Conservation (phyloP, 331 rosid genomes). For the Rhamnella rubrinervis region DNA sequence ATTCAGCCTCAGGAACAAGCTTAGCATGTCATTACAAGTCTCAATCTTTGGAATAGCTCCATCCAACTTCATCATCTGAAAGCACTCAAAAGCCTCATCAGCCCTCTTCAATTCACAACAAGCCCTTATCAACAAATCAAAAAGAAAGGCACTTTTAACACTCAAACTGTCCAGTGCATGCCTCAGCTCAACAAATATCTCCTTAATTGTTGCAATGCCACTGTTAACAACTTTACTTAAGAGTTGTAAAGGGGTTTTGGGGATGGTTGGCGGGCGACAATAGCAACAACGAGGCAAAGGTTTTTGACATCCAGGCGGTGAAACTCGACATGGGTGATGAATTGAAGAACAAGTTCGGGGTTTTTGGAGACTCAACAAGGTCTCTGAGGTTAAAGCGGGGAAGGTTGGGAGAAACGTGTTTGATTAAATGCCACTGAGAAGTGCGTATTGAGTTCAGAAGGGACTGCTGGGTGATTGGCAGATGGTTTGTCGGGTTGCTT, state of each 20-base stretch:
- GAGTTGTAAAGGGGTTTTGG: slow-evolving; percentile 42
- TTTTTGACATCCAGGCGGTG: slow-evolving; percentile 35
- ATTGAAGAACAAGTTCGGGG: slow-evolving; percentile 46
- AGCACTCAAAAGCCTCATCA: slow-evolving; percentile 58
- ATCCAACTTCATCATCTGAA: slow-evolving; percentile 53
- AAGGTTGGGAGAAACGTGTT: slow-evolving; percentile 47
- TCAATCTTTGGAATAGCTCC: slow-evolving; percentile 48
- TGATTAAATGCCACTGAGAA: slow-evolving; percentile 87
- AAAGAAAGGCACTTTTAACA: slow-evolving; percentile 29
- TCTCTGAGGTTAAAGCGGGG: slow-evolving; percentile 46
- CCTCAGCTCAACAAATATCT: slow-evolving; percentile 40
- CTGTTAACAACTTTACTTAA: slow-evolving; percentile 39
- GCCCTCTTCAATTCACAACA: slow-evolving; percentile 59
- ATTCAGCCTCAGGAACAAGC: slow-evolving; percentile 50
- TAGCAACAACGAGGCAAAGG: slow-evolving; percentile 54
- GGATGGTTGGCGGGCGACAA: slow-evolving; percentile 57
- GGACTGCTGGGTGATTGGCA: slow-evolving; percentile 31
- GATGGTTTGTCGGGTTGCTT: slow-evolving; percentile 3
- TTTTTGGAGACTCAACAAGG: slow-evolving; percentile 45
- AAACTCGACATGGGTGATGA: slow-evolving; percentile 45
- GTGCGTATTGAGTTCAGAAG: slow-evolving; percentile 43
- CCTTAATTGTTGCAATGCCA: slow-evolving; percentile 20
- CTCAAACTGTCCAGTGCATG: slow-evolving; percentile 33
- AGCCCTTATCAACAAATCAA: slow-evolving; percentile 49
- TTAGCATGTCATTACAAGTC: slow-evolving; percentile 67